Evolutionary conservation across 176 grass and related monocot genomes (phyloP).

Genomic region (Zea luxurians): DNA sequence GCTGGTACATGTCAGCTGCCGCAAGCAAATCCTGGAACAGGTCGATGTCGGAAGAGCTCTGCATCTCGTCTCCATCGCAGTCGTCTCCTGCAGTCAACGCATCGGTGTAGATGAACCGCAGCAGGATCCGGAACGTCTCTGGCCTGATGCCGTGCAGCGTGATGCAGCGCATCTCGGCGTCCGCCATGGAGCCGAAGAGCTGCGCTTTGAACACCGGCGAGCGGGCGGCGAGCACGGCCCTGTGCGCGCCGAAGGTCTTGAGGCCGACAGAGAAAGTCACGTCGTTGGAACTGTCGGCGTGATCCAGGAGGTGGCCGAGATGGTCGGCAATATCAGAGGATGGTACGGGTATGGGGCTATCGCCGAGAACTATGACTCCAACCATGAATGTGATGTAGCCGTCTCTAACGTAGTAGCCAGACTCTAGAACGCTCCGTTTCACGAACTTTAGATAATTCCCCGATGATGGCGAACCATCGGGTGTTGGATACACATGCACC

Average conservation of each 20-base stretch:
- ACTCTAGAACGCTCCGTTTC: neutral
- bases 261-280: conserved; percentile 25
- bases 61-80: neutral
- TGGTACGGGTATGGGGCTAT: neutral
- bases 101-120: neutral
- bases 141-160: neutral
- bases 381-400: neutral
- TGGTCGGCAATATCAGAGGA: neutral
- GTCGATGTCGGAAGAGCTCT: neutral
- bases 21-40: neutral
- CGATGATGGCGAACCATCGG: accelerated
- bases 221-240: conserved; percentile 17
- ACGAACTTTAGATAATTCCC: neutral
- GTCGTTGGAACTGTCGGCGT: neutral
- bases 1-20: conserved; percentile 45
- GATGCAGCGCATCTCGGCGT: conserved; percentile 16
- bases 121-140: neutral
- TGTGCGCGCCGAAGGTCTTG: conserved; percentile 27
- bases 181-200: conserved; percentile 37
- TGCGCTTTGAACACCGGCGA: conserved; percentile 46
- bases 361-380: neutral
- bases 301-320: conserved; percentile 22
- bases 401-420: neutral
- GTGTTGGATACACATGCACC: neutral
- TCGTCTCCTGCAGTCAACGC: neutral